Evolutionary conservation across 1,139 yeast genomes (phyloP), one percentile per base, ranked within the genome.

Genomic region (Nakaseomyces glabratus): DNA sequence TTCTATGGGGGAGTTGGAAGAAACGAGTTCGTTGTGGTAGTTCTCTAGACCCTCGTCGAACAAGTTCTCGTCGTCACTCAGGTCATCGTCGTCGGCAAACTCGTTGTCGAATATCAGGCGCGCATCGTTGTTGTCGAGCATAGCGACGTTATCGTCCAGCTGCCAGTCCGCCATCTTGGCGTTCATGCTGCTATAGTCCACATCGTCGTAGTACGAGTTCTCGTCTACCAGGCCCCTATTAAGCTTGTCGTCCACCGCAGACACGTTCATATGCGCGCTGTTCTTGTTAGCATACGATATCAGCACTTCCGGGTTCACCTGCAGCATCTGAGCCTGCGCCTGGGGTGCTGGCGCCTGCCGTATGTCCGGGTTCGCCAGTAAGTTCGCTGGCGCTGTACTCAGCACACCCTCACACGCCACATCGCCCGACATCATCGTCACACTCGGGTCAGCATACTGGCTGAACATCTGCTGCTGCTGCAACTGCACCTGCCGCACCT

Each of bases 41-140:
- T 8, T 19, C 13, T 24, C 30, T 9, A 19, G 13, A 11, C 26
- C 34, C 9, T 32, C 34, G 15, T 68, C 58, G 1, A 65, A 69
- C 9, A 54, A 47, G 22, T 55, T 52, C 15, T 67, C 57, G 20
- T 62, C 67, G 36, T 50, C 33, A 26, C 30, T 26, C 15, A 26
- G 10, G 45, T 57, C 44, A 37, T 39, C 48, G 15, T 43, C 45
- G 4, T 39, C 45, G 20, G 40, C 48, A 31, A 66, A 65, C 42
- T 71, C 76, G 20, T 62, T 68, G 42, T 69, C 74, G 46, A 69
- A 69, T 40, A 66, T 68, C 48, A 63, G 41, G 39, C 48, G 46
- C 8, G 59, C 55, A 34, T 52, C 52, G 29, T 50, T 55, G 29
- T 51, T 49, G 33, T 45, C 48, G 30, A 53, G 40, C 11, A 48